Evolutionary conservation across 495 filamentous ascomycete genomes (phyloP).

Genomic region (Bathelium albidoporum): DNA sequence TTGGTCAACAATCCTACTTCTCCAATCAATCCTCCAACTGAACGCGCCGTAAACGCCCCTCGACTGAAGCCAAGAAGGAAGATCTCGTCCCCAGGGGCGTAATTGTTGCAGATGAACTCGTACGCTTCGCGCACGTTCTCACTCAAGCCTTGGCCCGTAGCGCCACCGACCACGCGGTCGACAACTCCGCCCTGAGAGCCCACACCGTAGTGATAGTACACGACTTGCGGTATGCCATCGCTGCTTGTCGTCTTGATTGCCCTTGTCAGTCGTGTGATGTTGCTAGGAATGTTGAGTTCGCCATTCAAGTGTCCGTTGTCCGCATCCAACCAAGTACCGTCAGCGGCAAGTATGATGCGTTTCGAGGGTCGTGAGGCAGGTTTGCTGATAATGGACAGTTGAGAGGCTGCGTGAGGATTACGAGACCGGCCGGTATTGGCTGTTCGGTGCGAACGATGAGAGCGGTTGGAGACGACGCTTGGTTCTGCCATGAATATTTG

Average conservation of each 20-base stretch:
- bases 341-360: slow-evolving; percentile 13
- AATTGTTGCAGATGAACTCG: slow-evolving; percentile 57
- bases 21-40: slow-evolving; percentile 51
- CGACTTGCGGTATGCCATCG: slow-evolving; percentile 33
- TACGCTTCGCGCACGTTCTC: slow-evolving; percentile 59
- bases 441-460: neutral
- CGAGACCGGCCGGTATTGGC: neutral
- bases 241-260: slow-evolving; percentile 29
- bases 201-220: slow-evolving; percentile 33
- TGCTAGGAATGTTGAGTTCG: slow-evolving; percentile 26
- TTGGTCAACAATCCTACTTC: slow-evolving; percentile 54
- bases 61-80: slow-evolving; percentile 62
- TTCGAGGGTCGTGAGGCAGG: slow-evolving; percentile 4
- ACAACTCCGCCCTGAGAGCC: slow-evolving; percentile 24
- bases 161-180: slow-evolving; percentile 23
- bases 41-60: slow-evolving; percentile 62
- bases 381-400: neutral
- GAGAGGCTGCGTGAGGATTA: neutral
- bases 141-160: slow-evolving; percentile 27
- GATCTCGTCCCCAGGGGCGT: slow-evolving; percentile 56
- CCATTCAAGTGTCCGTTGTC: slow-evolving; percentile 28
- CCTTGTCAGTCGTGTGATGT: slow-evolving; percentile 33
- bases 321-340: slow-evolving; percentile 29
- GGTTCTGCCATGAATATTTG: neutral
- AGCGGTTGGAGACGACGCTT: neutral